phyloP scores from a whole-genome alignment of 495 filamentous ascomycete species.

The Platismatia glauca region DNA sequence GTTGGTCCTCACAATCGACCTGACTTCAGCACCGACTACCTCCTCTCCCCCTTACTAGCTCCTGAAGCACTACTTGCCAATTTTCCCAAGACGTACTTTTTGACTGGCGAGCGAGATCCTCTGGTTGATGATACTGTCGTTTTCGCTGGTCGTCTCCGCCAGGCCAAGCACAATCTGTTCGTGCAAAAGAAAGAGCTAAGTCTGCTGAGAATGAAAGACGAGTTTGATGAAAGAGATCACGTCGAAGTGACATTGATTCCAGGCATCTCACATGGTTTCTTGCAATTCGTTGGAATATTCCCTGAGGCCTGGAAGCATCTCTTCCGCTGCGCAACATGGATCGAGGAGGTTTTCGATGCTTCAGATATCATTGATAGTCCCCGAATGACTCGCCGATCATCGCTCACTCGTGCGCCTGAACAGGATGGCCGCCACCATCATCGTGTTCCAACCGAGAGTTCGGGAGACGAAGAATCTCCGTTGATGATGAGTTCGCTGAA shows the following conservation, averaged over 20 bases:
- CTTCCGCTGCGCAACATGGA: constrained; percentile 64
- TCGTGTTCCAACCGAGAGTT: constrained; percentile 51
- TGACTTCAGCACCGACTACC: constrained; percentile 84
- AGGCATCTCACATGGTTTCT: constrained; percentile 82
- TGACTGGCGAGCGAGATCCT: constrained; percentile 92
- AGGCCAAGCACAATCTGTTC: constrained; percentile 67
- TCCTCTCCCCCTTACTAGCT: constrained; percentile 80
- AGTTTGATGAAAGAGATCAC: constrained; percentile 65
- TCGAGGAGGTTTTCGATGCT: constrained; percentile 55
- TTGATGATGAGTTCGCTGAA: constrained; percentile 59
- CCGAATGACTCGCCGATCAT: constrained; percentile 5
- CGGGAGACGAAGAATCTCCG: constrained; percentile 68
- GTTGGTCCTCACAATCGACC: constrained; percentile 88
- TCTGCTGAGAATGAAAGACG: constrained; percentile 39
- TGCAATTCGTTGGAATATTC: constrained; percentile 80
- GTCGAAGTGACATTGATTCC: constrained; percentile 80
- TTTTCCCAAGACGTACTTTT: constrained; percentile 87
- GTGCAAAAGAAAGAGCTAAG: constrained; percentile 54
- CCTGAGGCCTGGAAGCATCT: constrained; percentile 81
- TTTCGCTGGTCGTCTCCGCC: constrained; percentile 77
- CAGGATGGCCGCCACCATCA: constrained; percentile 29
- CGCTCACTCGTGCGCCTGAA: constrained; percentile 14
- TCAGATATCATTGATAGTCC: constrained; percentile 10
- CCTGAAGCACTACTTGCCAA: constrained; percentile 70
- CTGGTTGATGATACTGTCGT: constrained; percentile 95